Conservation (phyloP, 176 grass and related monocot species). For the Thinopyrum elongatum region DNA sequence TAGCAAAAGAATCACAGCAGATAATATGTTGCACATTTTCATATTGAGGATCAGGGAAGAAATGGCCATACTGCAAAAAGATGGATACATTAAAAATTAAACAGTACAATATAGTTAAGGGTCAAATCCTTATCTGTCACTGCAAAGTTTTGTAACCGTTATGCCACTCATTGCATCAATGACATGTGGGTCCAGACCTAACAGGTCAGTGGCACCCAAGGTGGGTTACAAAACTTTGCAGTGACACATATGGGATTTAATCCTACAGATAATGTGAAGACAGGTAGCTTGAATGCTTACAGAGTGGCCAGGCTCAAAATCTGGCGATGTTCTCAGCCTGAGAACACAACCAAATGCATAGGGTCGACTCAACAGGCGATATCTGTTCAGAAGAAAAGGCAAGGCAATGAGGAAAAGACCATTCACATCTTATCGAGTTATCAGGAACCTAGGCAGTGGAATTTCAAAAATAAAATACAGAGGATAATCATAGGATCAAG, state of each 20-base stretch:
- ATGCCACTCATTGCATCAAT: not conserved
- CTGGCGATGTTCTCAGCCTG: slow-evolving; percentile 92
- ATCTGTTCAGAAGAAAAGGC: slow-evolving; percentile 47
- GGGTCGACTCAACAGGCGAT: slow-evolving; percentile 85
- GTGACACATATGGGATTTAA: not conserved
- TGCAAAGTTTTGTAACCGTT: not conserved
- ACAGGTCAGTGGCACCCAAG: not conserved
- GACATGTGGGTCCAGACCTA: not conserved
- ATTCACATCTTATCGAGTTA: slow-evolving; percentile 7
- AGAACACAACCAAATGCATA: slow-evolving; percentile 99
- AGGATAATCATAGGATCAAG: slow-evolving; percentile 13
- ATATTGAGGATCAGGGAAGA: slow-evolving; percentile 97
- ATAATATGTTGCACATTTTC: slow-evolving; percentile 99
- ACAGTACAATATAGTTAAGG: not conserved
- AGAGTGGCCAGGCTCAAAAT: slow-evolving; percentile 73
- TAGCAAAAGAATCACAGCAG: slow-evolving; percentile 98
- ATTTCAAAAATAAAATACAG: slow-evolving; percentile 18
- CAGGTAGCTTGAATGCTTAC: slow-evolving; percentile 56
- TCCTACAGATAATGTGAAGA: slow-evolving; percentile 1
- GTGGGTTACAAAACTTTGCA: not conserved
- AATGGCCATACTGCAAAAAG: slow-evolving; percentile 88
- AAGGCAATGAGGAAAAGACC: not conserved
- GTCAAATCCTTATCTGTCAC: not conserved
- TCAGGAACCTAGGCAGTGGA: not conserved
- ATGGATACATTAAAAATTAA: slow-evolving; percentile 15